Evolutionary conservation across 352 stramenopile genomes (phyloP).

Genomic region (Phytophthora macrochlamydospora): DNA sequence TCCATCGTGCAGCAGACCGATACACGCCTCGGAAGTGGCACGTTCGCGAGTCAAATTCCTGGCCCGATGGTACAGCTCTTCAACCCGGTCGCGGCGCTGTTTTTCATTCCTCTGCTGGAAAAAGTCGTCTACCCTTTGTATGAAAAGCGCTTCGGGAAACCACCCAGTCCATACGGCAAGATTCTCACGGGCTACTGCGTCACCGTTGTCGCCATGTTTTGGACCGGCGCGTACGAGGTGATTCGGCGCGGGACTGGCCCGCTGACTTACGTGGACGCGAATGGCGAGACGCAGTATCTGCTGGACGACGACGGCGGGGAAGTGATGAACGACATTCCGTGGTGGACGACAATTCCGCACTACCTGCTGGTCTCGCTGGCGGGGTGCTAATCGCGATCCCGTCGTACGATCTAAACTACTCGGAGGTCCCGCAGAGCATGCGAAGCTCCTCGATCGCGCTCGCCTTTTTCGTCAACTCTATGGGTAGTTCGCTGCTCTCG

Average conservation of each 20-base stretch:
- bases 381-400: too few species aligned
- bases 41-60: conserved; percentile 41
- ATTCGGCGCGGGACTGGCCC: conserved; percentile 22
- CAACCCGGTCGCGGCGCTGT: conserved; percentile 41
- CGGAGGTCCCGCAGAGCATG: conserved; percentile 9
- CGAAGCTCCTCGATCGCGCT: conserved; percentile 36
- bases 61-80: conserved; percentile 48
- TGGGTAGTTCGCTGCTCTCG: conserved; percentile 29
- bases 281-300: conserved; percentile 14
- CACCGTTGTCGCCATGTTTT: conserved; percentile 40
- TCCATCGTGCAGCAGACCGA: conserved; percentile 65
- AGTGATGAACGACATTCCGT: neutral
- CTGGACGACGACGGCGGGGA: conserved; percentile 30
- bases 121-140: conserved; percentile 36
- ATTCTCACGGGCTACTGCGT: conserved; percentile 37
- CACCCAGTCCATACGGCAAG: conserved; percentile 40
- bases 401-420: too few species aligned
- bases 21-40: conserved; percentile 4
- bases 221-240: conserved; percentile 34
- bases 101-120: conserved; percentile 29
- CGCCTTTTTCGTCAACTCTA: conserved; percentile 41
- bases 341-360: too few species aligned
- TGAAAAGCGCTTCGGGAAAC: conserved; percentile 37
- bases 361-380: too few species aligned
- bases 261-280: conserved; percentile 17